Percentiles rank a stretch among this genome's conserved stretches.
phyloP scores from a whole-genome alignment of 768 basidiomycete species.

The Coprinellus aureogranulatus region DNA sequence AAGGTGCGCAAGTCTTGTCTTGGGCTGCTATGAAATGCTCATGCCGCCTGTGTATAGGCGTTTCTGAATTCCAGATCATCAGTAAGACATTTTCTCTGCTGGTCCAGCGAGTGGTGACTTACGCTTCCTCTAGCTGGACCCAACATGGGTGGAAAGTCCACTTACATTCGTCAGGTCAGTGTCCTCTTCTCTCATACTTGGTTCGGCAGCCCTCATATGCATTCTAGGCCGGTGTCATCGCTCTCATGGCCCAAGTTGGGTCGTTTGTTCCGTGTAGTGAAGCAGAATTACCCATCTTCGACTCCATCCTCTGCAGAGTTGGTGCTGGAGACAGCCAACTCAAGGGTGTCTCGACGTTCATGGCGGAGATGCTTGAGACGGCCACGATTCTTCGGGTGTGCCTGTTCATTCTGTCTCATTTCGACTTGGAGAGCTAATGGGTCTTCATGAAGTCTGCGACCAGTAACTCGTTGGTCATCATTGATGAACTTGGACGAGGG shows the following conservation, averaged over 20 bases:
- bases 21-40: not conserved
- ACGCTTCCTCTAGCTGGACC: conserved; percentile 69
- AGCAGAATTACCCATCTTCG: conserved; percentile 88
- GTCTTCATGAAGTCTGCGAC: conserved; percentile 70
- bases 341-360: conserved; percentile 97
- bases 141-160: conserved; percentile 99
- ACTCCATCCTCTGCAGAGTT: conserved; percentile 92
- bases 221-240: conserved; percentile 81
- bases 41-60: conserved; percentile 38
- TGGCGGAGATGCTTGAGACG: conserved; percentile 99
- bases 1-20: conserved; percentile 46
- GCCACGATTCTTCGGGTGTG: conserved; percentile 89
- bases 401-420: conserved; percentile 17
- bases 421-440: not conserved
- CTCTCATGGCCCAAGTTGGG: conserved; percentile 92
- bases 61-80: conserved; percentile 94
- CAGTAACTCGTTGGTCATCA: conserved; percentile 90
- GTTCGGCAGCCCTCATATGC: not conserved
- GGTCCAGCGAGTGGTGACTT: not conserved
- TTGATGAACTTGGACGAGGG: conserved; percentile 93
- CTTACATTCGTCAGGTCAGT: conserved; percentile 85
- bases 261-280: conserved; percentile 92
- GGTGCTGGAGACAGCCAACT: conserved; percentile 97
- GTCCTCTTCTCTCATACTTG: not conserved
- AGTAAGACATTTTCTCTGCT: conserved; percentile 44